A percentile compares a stretch with the other conserved stretches of the same genome.
These are phyloP conservation scores for Aspergillus sp. DNA, from an alignment of 2,329 filamentous ascomycete species.

Conservation along the genomic window DNA sequence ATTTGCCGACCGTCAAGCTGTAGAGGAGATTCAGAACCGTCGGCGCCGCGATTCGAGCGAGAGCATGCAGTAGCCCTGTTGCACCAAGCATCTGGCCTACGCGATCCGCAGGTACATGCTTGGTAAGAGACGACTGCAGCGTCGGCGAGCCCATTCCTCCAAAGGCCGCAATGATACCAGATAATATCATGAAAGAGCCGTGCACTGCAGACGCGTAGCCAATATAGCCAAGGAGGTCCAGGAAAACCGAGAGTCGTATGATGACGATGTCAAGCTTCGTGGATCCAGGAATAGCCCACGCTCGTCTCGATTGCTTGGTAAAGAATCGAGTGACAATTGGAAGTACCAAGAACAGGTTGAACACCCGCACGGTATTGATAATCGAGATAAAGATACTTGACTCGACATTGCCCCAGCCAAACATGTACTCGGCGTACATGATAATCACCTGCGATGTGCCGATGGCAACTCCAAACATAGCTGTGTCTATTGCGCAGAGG, in stretches of 20 bases:
- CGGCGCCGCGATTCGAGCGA: constrained; percentile 70
- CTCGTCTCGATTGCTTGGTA: constrained; percentile 36
- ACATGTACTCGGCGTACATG: constrained; percentile 71
- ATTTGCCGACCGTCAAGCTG: constrained; percentile 65
- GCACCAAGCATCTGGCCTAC: constrained; percentile 85
- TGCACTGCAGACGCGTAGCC: constrained; percentile 62
- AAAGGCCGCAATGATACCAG: constrained; percentile 63
- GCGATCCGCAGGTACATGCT: constrained; percentile 74
- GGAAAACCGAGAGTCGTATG: constrained; percentile 63
- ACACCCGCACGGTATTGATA: constrained; percentile 67
- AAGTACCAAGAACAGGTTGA: constrained; percentile 63
- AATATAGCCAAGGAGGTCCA: constrained; percentile 65
- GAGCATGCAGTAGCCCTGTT: constrained; percentile 72
- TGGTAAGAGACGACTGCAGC: constrained; percentile 74
- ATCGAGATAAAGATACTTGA: constrained; percentile 71
- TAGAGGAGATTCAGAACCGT: constrained; percentile 81
- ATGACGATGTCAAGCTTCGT: constrained; percentile 69
- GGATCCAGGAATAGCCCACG: constrained; percentile 54
- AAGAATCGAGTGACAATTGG: constrained; percentile 69
- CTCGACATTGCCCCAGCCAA: constrained; percentile 73
- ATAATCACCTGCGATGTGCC: constrained; percentile 72
- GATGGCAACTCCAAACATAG: constrained; percentile 73
- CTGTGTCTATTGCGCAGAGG: constrained; percentile 69
- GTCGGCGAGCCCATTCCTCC: constrained; percentile 82
- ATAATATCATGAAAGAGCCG: constrained; percentile 57